Conservation (phyloP, 768 basidiomycete species). For the Mycena vitilis region DNA sequence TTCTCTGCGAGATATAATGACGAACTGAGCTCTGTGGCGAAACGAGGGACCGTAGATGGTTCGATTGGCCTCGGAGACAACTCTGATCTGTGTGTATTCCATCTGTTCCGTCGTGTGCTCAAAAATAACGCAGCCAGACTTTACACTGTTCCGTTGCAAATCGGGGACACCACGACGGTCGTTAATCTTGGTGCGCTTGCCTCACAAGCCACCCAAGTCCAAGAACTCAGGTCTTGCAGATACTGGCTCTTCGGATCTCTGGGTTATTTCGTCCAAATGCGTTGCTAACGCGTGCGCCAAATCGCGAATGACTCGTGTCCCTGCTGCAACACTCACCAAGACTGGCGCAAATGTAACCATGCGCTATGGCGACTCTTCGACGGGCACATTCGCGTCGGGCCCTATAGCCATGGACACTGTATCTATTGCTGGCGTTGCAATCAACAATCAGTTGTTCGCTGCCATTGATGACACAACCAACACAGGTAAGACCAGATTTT, state of each 20-base stretch:
- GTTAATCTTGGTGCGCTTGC: slow-evolving; percentile 61
- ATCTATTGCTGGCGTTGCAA: slow-evolving; percentile 63
- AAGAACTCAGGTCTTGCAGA: slow-evolving; percentile 52
- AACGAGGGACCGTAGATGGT: slow-evolving; percentile 46
- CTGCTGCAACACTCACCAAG: slow-evolving; percentile 51
- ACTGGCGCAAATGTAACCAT: slow-evolving; percentile 53
- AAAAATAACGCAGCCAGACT: slow-evolving; percentile 23
- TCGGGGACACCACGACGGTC: slow-evolving; percentile 54
- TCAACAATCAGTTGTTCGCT: slow-evolving; percentile 64
- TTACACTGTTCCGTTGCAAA: slow-evolving; percentile 59
- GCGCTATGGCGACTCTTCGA: slow-evolving; percentile 75
- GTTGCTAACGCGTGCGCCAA: slow-evolving; percentile 50
- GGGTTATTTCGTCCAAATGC: slow-evolving; percentile 70
- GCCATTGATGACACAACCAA: slow-evolving; percentile 71
- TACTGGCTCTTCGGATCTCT: slow-evolving; percentile 79
- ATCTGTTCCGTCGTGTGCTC: not conserved
- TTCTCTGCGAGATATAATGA: slow-evolving; percentile 37
- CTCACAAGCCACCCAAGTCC: not conserved
- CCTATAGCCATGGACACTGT: slow-evolving; percentile 64
- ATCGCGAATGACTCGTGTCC: slow-evolving; percentile 54
- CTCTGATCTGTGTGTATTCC: slow-evolving; percentile 32
- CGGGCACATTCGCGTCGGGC: slow-evolving; percentile 71
- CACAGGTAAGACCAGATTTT: slow-evolving; percentile 9
- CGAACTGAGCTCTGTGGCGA: slow-evolving; percentile 19
- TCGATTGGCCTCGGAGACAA: slow-evolving; percentile 49